Evolutionary conservation across 2,329 filamentous ascomycete genomes (phyloP).

Genomic region (Didymella glomerata): DNA sequence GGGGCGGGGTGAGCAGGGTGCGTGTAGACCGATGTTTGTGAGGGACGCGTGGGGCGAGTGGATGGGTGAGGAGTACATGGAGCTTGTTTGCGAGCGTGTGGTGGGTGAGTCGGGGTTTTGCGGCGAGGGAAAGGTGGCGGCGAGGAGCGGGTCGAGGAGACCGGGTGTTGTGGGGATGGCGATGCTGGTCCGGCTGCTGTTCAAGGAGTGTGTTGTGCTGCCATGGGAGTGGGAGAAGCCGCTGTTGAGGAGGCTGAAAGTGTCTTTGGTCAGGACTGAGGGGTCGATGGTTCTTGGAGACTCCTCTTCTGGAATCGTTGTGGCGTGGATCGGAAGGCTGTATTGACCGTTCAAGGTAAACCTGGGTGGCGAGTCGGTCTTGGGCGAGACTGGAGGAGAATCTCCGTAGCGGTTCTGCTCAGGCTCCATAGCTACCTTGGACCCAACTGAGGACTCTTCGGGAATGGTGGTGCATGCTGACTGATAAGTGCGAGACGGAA

Average conservation of each 20-base stretch:
- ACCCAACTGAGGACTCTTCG: slow-evolving; percentile 35
- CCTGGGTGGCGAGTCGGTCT: slow-evolving; percentile 38
- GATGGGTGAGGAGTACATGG: slow-evolving; percentile 22
- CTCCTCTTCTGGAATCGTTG: slow-evolving; percentile 39
- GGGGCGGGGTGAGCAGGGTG: slow-evolving; percentile 38
- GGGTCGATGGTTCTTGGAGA: slow-evolving; percentile 39
- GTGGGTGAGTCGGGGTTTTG: slow-evolving; percentile 20
- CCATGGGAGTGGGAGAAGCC: slow-evolving; percentile 20
- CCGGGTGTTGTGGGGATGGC: slow-evolving; percentile 25
- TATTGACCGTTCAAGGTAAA: slow-evolving; percentile 27
- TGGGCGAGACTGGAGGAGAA: slow-evolving; percentile 53
- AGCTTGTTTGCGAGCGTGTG: slow-evolving; percentile 28
- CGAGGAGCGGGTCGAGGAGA: slow-evolving; percentile 35
- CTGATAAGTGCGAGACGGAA: slow-evolving; percentile 26
- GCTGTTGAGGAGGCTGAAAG: slow-evolving; percentile 32
- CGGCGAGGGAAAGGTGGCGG: slow-evolving; percentile 30
- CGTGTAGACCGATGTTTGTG: slow-evolving; percentile 1
- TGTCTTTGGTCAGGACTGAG: slow-evolving; percentile 35
- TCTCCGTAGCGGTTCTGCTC: slow-evolving; percentile 29
- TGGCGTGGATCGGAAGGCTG: slow-evolving; percentile 42
- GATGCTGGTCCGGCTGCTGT: slow-evolving; percentile 24
- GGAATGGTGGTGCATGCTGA: slow-evolving; percentile 38
- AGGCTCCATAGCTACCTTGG: slow-evolving; percentile 23
- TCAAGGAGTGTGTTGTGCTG: slow-evolving; percentile 19
- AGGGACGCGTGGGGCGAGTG: slow-evolving; percentile 15